Evolutionary conservation across 2,329 filamentous ascomycete species (phyloP).

Genomic region (Trichophyton rubrum): DNA sequence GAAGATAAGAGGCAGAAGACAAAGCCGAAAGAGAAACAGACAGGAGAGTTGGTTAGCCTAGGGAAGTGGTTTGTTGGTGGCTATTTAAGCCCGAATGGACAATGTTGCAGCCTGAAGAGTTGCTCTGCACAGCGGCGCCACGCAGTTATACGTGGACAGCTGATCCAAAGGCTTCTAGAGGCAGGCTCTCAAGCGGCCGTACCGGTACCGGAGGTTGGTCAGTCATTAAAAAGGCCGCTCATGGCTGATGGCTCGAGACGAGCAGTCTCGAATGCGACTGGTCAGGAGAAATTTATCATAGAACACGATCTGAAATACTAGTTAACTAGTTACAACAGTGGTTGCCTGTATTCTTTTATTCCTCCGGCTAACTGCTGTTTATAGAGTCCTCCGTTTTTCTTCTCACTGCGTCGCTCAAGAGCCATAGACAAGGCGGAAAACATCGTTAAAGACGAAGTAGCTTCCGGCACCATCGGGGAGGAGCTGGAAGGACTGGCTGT

Average conservation of each 20-base stretch:
- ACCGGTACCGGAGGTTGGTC: too few species aligned
- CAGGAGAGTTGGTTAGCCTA: too few species aligned
- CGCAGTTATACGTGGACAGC: background rate
- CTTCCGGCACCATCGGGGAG: conserved; percentile 51
- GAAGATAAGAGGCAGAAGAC: too few species aligned
- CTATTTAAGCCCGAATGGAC: background rate
- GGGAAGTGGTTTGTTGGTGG: background rate
- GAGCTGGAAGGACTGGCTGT: conserved; percentile 81
- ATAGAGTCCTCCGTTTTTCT: background rate
- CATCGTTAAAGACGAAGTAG: conserved; percentile 86
- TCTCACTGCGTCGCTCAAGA: background rate
- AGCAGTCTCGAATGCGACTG: background rate
- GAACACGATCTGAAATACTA: background rate
- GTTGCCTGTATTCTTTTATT: background rate
- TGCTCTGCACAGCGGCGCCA: background rate
- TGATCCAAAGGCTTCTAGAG: background rate
- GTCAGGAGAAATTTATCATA: background rate
- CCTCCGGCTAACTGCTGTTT: background rate
- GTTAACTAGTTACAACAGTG: background rate
- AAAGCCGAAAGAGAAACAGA: too few species aligned
- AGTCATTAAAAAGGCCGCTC: too few species aligned
- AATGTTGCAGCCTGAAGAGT: background rate
- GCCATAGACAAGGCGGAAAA: conserved; percentile 71
- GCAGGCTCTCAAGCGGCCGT: too few species aligned
- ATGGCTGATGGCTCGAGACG: background rate